Evolutionary conservation across 2,329 filamentous ascomycete species (phyloP).

Genomic region (Cladosporium sp.): DNA sequence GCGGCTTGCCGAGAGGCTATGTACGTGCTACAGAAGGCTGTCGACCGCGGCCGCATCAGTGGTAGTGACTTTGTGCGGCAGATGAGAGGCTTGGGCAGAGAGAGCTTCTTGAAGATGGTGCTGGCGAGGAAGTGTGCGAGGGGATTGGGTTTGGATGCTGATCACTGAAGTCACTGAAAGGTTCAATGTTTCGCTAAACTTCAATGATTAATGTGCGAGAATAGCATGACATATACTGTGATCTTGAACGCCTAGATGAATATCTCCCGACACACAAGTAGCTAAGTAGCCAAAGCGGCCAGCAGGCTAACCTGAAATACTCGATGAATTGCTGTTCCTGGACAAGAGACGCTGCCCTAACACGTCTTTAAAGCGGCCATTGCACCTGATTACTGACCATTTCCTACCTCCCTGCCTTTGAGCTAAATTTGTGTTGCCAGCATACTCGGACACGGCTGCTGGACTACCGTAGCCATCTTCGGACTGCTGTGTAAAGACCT

Average conservation of each 20-base stretch:
- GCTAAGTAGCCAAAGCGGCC: background rate
- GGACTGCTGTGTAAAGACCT: background rate
- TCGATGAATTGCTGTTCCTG: background rate
- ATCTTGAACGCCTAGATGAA: background rate
- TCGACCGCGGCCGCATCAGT: constrained; percentile 70
- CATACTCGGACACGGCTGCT: background rate
- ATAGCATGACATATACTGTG: background rate
- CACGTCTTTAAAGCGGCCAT: background rate
- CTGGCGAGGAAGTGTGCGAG: constrained; percentile 73
- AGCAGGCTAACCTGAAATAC: background rate
- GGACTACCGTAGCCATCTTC: background rate
- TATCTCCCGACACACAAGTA: background rate
- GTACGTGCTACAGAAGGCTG: constrained; percentile 73
- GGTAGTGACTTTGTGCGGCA: constrained; percentile 73
- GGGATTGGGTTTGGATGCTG: constrained; percentile 67
- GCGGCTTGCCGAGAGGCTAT: constrained; percentile 82
- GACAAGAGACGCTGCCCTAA: background rate
- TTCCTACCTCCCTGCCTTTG: background rate
- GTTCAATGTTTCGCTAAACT: background rate
- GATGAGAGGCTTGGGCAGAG: constrained; percentile 70
- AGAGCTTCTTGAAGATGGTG: constrained; percentile 83
- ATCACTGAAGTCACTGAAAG: background rate
- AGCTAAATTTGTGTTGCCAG: background rate
- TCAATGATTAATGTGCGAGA: background rate
- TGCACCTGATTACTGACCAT: background rate